Conservation (phyloP, 768 basidiomycete genomes). For the Tephrocybe sp. region DNA sequence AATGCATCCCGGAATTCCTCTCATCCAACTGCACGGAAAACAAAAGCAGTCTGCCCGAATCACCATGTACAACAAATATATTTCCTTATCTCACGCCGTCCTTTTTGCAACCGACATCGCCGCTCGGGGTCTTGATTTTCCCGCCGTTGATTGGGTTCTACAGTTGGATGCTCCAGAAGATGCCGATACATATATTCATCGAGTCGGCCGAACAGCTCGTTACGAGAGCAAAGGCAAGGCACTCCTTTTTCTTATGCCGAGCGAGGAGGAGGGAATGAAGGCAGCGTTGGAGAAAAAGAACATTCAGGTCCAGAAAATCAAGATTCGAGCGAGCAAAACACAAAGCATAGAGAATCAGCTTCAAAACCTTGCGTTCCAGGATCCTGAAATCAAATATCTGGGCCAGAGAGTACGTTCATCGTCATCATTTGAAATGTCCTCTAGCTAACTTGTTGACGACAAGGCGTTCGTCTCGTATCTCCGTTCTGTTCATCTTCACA, state of each 20-base stretch:
- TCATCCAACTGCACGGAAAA: constrained; percentile 95
- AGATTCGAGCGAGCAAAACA: constrained; percentile 85
- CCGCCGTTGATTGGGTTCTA: constrained; percentile 94
- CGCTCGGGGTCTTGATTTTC: constrained; percentile 94
- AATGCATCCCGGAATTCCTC: constrained; percentile 89
- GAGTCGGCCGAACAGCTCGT: constrained; percentile 92
- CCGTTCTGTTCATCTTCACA: constrained; percentile 89
- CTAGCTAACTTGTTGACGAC: background rate
- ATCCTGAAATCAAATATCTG: constrained; percentile 95
- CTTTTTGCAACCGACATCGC: constrained; percentile 96
- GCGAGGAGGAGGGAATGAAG: constrained; percentile 91
- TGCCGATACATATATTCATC: constrained; percentile 95
- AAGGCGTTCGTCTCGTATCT: constrained; percentile 97
- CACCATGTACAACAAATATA: constrained; percentile 82
- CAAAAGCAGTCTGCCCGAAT: constrained; percentile 92
- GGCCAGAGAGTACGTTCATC: constrained; percentile 73
- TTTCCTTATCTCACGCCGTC: constrained; percentile 75
- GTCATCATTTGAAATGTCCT: background rate
- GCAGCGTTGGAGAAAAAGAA: constrained; percentile 67
- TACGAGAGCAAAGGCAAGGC: constrained; percentile 90
- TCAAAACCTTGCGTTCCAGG: constrained; percentile 91
- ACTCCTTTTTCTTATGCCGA: constrained; percentile 79
- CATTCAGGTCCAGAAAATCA: constrained; percentile 74
- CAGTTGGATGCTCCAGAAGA: constrained; percentile 97
- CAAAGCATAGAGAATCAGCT: constrained; percentile 82